Percentiles rank a stretch among this genome's conserved stretches.
Conservation (phyloP, 2,329 filamentous ascomycete genomes). For the Amphichorda felina region DNA sequence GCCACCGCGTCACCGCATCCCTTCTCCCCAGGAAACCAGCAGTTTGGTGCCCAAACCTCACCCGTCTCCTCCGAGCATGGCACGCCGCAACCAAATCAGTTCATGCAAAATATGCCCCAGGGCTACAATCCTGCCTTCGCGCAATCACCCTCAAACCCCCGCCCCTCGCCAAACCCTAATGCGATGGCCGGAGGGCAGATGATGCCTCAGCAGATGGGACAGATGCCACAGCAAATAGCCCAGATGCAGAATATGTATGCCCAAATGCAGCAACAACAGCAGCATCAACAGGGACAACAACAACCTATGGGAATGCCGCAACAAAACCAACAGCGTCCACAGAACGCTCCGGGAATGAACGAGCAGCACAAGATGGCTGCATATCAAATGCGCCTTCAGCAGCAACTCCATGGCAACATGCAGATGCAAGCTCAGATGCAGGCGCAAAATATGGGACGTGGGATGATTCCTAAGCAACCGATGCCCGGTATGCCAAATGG, state of each 20-base stretch:
- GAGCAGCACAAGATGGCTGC: slow-evolving; percentile 64
- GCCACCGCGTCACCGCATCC: slow-evolving; percentile 88
- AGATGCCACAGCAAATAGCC: slow-evolving; percentile 33
- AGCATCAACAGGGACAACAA: slow-evolving; percentile 20
- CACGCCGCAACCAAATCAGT: slow-evolving; percentile 64
- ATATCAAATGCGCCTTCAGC: slow-evolving; percentile 76
- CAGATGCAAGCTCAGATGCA: slow-evolving; percentile 42
- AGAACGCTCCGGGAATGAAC: slow-evolving; percentile 21
- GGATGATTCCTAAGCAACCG: slow-evolving; percentile 41
- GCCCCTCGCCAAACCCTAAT: slow-evolving; percentile 42
- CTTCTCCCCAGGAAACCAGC: slow-evolving; percentile 67
- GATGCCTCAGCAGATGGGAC: slow-evolving; percentile 39
- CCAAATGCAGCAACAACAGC: slow-evolving; percentile 28
- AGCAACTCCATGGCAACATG: slow-evolving; percentile 52
- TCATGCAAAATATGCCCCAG: slow-evolving; percentile 48
- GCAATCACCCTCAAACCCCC: slow-evolving; percentile 40
- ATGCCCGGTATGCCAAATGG: slow-evolving; percentile 40
- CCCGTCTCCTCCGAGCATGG: slow-evolving; percentile 67
- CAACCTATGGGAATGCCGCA: slow-evolving; percentile 14
- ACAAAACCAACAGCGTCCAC: slow-evolving; percentile 25
- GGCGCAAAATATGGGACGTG: slow-evolving; percentile 28
- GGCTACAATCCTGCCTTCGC: slow-evolving; percentile 48
- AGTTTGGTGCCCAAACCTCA: slow-evolving; percentile 61
- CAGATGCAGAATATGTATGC: slow-evolving; percentile 33
- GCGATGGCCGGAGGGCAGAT: slow-evolving; percentile 39